phyloP scores from a whole-genome alignment of 2,329 filamentous ascomycete genomes.

The Nothophoma quercina region DNA sequence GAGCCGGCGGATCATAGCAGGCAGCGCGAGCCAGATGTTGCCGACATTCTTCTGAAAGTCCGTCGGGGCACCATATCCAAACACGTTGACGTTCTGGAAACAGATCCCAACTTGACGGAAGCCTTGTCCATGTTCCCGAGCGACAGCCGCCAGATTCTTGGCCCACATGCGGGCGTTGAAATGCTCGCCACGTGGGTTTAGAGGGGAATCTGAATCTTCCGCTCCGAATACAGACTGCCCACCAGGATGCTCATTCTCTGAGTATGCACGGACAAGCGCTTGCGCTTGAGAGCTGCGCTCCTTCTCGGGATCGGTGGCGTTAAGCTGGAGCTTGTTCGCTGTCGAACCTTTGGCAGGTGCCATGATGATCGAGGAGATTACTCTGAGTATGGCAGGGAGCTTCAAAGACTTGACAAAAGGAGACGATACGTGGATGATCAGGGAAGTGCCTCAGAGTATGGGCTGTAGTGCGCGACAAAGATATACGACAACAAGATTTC shows the following conservation, averaged over 20 bases:
- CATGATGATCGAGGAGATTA: background rate
- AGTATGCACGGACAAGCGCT: background rate
- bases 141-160: background rate
- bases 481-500: too few species aligned
- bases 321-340: background rate
- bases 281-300: background rate
- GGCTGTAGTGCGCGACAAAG: too few species aligned
- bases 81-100: slow-evolving; percentile 9
- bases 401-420: too few species aligned
- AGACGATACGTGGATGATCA: background rate
- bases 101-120: slow-evolving; percentile 4
- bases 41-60: slow-evolving; percentile 12
- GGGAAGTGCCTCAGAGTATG: too few species aligned
- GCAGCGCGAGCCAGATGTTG: slow-evolving; percentile 7
- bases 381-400: background rate
- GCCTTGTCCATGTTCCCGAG: background rate
- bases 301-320: background rate
- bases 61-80: slow-evolving; percentile 1
- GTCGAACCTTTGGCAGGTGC: background rate
- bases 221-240: background rate
- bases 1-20: slow-evolving; percentile 1
- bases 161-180: slow-evolving; percentile 1
- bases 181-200: background rate
- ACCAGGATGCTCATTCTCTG: background rate
- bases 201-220: background rate